phyloP scores from a whole-genome alignment of 495 filamentous ascomycete genomes.

The Acidiella bohemica region DNA sequence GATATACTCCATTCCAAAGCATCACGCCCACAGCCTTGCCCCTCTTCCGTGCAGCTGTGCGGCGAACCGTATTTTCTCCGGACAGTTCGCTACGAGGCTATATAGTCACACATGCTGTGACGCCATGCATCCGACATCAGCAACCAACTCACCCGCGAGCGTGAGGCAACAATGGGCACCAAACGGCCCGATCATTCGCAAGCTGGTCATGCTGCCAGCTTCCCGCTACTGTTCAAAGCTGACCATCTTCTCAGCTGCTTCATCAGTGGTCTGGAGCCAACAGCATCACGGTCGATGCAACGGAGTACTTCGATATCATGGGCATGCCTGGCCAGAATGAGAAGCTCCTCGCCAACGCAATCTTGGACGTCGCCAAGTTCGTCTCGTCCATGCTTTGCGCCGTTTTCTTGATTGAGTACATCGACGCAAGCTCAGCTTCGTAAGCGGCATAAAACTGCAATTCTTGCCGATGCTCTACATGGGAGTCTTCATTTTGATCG shows the following conservation, averaged over 20 bases:
- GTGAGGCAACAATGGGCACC: constrained; percentile 2
- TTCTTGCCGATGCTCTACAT: constrained; percentile 62
- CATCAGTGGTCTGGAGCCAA: constrained; percentile 53
- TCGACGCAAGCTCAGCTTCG: constrained; percentile 58
- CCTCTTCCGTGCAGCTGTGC: too few species aligned
- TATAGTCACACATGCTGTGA: too few species aligned
- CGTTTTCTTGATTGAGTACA: constrained; percentile 53
- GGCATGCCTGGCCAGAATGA: constrained; percentile 49
- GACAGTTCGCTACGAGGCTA: too few species aligned
- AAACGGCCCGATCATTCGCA: constrained; percentile 28
- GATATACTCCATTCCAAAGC: too few species aligned
- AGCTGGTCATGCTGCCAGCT: constrained; percentile 43
- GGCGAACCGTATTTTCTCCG: too few species aligned
- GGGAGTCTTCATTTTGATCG: constrained; percentile 59
- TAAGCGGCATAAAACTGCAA: constrained; percentile 58
- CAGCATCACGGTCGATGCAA: constrained; percentile 50
- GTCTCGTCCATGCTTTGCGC: constrained; percentile 44
- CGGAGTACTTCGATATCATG: constrained; percentile 51
- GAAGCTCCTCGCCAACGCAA: constrained; percentile 50
- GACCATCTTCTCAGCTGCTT: constrained; percentile 44
- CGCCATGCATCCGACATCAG: too few species aligned
- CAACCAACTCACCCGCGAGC: constrained; percentile 35
- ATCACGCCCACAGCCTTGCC: too few species aligned
- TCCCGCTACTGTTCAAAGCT: constrained; percentile 55
- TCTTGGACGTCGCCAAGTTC: constrained; percentile 61